These are phyloP conservation scores for Saitozyma podzolica DNA, from an alignment of 768 basidiomycete genomes.

Conservation along the genomic window DNA sequence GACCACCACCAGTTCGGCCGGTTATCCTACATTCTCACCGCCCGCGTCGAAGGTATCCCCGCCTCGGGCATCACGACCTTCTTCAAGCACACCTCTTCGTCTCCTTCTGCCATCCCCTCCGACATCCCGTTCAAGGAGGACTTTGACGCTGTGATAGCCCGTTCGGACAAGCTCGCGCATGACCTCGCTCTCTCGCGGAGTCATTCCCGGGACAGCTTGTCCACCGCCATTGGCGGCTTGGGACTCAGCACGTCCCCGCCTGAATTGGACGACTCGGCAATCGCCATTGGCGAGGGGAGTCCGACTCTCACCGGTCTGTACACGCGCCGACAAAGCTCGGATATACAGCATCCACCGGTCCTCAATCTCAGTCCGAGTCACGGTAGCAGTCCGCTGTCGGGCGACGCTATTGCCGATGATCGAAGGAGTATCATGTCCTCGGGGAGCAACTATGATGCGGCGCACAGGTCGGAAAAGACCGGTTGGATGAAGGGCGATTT, in stretches of 20 bases:
- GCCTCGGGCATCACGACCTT: slow-evolving; percentile 4
- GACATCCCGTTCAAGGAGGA: slow-evolving; percentile 23
- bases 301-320: slow-evolving; percentile 22
- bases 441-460: neutral
- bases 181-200: slow-evolving; percentile 12
- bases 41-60: slow-evolving; percentile 19
- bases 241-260: neutral
- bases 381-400: neutral
- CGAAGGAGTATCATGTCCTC: slow-evolving; percentile 2
- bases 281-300: slow-evolving; percentile 25
- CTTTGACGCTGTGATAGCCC: slow-evolving; percentile 22
- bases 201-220: slow-evolving; percentile 1
- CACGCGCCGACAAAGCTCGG: slow-evolving; percentile 13
- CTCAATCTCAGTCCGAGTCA: neutral
- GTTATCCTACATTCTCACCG: slow-evolving; percentile 31
- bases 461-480: slow-evolving; percentile 15
- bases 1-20: slow-evolving; percentile 38
- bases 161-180: slow-evolving; percentile 19
- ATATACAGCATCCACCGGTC: slow-evolving; percentile 1
- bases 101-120: neutral
- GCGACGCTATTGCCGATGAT: slow-evolving; percentile 1
- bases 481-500: slow-evolving; percentile 46
- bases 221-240: neutral
- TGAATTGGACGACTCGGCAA: neutral
- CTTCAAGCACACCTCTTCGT: neutral